Conservation (phyloP, 1,139 yeast genomes). For the Geotrichum bryndzae region DNA sequence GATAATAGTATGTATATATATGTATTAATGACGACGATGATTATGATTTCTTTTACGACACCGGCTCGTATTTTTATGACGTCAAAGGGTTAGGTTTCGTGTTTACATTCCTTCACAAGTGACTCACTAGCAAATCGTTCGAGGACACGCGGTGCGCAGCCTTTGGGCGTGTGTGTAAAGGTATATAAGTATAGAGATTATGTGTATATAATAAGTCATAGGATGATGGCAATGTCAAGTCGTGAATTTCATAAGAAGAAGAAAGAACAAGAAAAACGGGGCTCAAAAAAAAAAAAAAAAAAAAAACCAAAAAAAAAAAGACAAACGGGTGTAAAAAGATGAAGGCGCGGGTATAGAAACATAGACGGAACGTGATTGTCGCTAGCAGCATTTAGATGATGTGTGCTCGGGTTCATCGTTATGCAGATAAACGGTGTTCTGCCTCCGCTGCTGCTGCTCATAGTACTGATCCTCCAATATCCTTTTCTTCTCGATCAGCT, state of each 20-base stretch:
- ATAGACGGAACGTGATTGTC: not conserved
- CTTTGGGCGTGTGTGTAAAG: not conserved
- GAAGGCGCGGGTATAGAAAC: not conserved
- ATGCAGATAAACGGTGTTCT: conserved; percentile 31
- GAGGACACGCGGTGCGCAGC: not conserved
- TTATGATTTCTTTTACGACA: not conserved
- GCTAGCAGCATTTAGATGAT: conserved; percentile 16
- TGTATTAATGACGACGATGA: not conserved
- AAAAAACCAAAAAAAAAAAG: not conserved
- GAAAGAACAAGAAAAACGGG: not conserved
- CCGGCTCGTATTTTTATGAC: not conserved
- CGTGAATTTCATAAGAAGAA: not conserved
- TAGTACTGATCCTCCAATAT: conserved; percentile 24
- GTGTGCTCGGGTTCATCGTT: conserved; percentile 29
- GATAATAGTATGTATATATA: not conserved
- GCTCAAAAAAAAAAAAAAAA: not conserved
- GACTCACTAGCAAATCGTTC: not conserved
- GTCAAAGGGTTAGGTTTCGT: not conserved
- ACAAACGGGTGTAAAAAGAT: not conserved
- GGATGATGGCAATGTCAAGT: not conserved
- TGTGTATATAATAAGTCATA: not conserved
- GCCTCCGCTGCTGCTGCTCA: conserved; percentile 26
- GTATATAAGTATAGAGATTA: not conserved
- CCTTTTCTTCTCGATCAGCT: conserved; percentile 29
- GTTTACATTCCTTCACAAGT: not conserved